These are phyloP conservation scores for Colletotrichum euphorbiae DNA, from an alignment of 2,329 filamentous ascomycete genomes.

Conservation along the genomic window DNA sequence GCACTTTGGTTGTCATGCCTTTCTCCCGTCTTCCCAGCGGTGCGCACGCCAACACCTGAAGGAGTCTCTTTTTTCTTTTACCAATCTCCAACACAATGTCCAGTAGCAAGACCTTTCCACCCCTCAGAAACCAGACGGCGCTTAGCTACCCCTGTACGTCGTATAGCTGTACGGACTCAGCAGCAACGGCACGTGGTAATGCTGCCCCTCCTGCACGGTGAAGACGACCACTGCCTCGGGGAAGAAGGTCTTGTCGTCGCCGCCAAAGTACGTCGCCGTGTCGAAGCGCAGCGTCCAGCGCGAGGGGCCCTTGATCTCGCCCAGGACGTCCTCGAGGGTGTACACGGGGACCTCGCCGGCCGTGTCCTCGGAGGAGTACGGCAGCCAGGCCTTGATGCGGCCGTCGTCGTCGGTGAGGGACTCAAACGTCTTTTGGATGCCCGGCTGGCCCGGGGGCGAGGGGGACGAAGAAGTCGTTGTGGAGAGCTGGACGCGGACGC, in stretches of 20 bases:
- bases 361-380: constrained; percentile 62
- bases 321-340: constrained; percentile 67
- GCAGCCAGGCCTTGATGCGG: constrained; percentile 76
- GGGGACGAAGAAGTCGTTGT: constrained; percentile 51
- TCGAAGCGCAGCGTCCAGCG: constrained; percentile 80
- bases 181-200: constrained; percentile 84
- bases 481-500: constrained; percentile 75
- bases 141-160: constrained; percentile 81
- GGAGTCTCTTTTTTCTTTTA: no score
- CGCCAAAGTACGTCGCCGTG: constrained; percentile 78
- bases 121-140: background rate
- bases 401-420: constrained; percentile 82
- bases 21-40: background rate
- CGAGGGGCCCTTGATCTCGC: constrained; percentile 58
- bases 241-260: constrained; percentile 70
- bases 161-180: constrained; percentile 84
- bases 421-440: constrained; percentile 64
- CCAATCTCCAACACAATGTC: no score
- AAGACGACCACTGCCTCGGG: constrained; percentile 69
- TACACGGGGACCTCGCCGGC: constrained; percentile 69
- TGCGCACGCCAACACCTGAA: background rate
- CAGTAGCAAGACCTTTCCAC: background rate
- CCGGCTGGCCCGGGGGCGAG: constrained; percentile 48
- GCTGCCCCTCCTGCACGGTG: constrained; percentile 67
- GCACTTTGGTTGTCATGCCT: background rate